Base-by-base conservation (phyloP, 148 eudicot genomes). In the Silene uniflora region DNA sequence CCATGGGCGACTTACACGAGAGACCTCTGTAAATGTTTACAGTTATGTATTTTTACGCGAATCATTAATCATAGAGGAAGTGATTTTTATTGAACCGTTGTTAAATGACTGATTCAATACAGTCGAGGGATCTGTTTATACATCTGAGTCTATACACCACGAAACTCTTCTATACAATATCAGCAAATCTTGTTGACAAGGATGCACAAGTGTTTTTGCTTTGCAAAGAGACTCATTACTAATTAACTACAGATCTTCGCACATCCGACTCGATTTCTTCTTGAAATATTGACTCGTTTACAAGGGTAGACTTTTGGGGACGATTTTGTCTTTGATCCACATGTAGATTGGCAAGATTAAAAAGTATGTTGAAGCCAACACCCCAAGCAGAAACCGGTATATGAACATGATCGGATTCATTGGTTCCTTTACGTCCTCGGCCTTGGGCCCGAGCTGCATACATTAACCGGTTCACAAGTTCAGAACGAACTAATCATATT, bases 261-360 rank as follows among this genome's bases (percentile, higher is more conserved):
- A 52, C 13, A 49, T 25, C 42, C 24, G 29, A 64, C 29, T 64
- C 42, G 22, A 44, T 64, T 18, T 65, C 55, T 11, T 76, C 81
- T 39, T 39, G 8, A 39, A 7, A 39, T 39, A 39, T 6, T 39
- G 44, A 39, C 44, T 0, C 44, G 8, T 39, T 89, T 79, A 92
- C 18, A 92, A 85, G 10, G 95, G 91, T 75, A 80, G 76, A 62
- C 87, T 93, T 85, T 90, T 85, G 10, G 95, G 95, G 60, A 90
- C 85, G 66, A 89, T 80, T 75, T 81, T 88, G 78, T 92, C 91
- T 70, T 92, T 92, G 81, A 92, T 85, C 97, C 92, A 92, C 97
- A 92, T 92, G 86, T 92, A 92, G 47, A 92, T 82, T 21, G 95
- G 97, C 71, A 90, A 86, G 69, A 90, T 75, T 25, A 92, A 88